Evolutionary conservation across 805 yeast genomes (phyloP).

Genomic region (Saturnispora gosingensis): DNA sequence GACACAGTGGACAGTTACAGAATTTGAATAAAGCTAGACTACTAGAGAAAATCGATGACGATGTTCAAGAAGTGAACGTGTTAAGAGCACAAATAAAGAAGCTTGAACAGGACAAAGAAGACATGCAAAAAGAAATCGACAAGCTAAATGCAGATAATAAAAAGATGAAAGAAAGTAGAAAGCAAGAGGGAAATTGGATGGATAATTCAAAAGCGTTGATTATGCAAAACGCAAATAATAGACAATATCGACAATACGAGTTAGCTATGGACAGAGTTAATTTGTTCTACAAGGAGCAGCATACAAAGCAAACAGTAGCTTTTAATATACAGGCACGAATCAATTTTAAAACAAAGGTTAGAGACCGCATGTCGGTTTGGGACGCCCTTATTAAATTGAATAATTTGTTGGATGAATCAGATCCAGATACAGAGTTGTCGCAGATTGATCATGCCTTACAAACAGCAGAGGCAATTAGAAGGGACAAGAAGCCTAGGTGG

Average conservation of each 20-base stretch:
- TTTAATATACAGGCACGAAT: conserved; percentile 64
- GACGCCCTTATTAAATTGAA: conserved; percentile 57
- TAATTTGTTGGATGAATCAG: conserved; percentile 58
- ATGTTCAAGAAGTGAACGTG: conserved; percentile 33
- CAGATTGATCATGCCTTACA: conserved; percentile 70
- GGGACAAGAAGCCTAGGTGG: conserved; percentile 65
- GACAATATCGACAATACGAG: conserved; percentile 55
- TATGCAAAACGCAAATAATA: conserved; percentile 15
- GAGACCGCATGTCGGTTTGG: conserved; percentile 67
- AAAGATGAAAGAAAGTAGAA: conserved; percentile 1
- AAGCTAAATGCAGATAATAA: conserved; percentile 8
- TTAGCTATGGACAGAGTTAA: conserved; percentile 61
- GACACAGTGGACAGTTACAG: conserved; percentile 14
- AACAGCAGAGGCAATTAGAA: conserved; percentile 65
- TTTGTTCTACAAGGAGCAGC: conserved; percentile 58
- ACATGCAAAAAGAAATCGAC: neutral
- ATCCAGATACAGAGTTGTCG: conserved; percentile 66
- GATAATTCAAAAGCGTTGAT: conserved; percentile 18
- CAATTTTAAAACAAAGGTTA: conserved; percentile 55
- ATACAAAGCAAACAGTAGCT: conserved; percentile 60
- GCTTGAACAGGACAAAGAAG: conserved; percentile 11
- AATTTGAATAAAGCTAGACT: conserved; percentile 27
- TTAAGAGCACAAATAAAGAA: conserved; percentile 25
- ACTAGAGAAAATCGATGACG: conserved; percentile 34
- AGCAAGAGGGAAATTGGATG: conserved; percentile 14